Evolutionary conservation across 2,329 filamentous ascomycete genomes (phyloP).

Genomic region (Ceratocystis lukuohia): DNA sequence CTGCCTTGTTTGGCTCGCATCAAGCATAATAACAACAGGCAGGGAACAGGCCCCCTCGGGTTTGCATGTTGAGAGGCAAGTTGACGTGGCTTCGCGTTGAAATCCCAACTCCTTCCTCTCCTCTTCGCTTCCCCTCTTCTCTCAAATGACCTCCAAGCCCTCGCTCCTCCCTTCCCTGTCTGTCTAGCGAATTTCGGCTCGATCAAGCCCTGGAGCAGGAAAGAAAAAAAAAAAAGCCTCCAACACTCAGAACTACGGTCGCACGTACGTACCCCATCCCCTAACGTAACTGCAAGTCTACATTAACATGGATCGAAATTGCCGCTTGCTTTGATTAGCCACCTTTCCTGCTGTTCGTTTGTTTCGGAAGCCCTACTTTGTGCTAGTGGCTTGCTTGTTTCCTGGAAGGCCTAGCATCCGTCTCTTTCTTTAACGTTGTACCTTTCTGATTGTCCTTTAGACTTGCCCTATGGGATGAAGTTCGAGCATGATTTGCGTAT

Average conservation of each 20-base stretch:
- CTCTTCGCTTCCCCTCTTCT: neutral
- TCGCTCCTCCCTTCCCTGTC: neutral
- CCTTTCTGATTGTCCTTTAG: neutral
- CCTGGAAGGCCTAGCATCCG: neutral
- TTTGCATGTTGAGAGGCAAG: neutral
- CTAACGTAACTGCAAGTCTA: neutral
- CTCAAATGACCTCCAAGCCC: neutral
- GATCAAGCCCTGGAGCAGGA: neutral
- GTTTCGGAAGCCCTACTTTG: neutral
- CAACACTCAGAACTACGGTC: neutral
- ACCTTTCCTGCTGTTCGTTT: neutral
- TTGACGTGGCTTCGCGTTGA: conserved; percentile 6
- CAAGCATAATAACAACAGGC: neutral
- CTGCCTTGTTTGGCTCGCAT: too few species aligned
- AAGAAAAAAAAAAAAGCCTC: too few species aligned
- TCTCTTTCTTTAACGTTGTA: neutral
- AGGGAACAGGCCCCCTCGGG: conserved; percentile 2
- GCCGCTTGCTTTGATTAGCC: neutral
- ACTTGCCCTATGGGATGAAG: neutral
- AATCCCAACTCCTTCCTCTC: neutral
- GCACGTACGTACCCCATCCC: neutral
- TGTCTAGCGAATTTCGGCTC: conserved; percentile 4
- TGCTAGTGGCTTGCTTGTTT: neutral
- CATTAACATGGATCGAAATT: neutral
- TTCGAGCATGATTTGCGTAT: neutral